A percentile compares a stretch with the other conserved stretches of the same genome.
Conservation (phyloP, 2,329 filamentous ascomycete genomes). For the Diaporthe helianthi region DNA sequence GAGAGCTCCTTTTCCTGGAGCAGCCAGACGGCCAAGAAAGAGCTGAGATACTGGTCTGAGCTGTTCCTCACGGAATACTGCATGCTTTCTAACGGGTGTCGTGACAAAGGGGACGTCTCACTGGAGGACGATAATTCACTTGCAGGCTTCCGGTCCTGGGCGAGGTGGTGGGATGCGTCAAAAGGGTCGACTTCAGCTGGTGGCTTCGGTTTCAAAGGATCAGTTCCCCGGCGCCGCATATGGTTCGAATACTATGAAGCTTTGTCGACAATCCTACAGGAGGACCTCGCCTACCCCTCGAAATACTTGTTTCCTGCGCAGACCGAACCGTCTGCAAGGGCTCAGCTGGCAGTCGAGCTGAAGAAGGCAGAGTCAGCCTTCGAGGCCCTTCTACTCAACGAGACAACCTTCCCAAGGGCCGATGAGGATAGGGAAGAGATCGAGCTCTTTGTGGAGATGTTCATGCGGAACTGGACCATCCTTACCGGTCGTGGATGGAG, state of each 20-base stretch:
- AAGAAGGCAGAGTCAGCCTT: constrained; percentile 81
- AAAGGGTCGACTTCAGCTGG: constrained; percentile 56
- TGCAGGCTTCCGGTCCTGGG: constrained; percentile 71
- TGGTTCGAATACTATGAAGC: constrained; percentile 88
- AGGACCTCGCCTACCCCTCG: constrained; percentile 66
- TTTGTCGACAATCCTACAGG: constrained; percentile 77
- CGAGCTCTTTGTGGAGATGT: constrained; percentile 80
- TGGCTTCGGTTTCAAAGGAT: constrained; percentile 64
- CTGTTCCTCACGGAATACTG: constrained; percentile 78
- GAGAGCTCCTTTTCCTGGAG: constrained; percentile 63
- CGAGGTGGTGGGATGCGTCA: constrained; percentile 67
- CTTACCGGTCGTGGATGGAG: constrained; percentile 82
- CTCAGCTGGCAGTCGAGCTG: constrained; percentile 76
- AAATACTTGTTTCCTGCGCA: constrained; percentile 51
- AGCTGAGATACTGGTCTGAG: constrained; percentile 81
- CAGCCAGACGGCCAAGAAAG: constrained; percentile 61
- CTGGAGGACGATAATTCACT: constrained; percentile 61
- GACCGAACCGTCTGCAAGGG: constrained; percentile 61
- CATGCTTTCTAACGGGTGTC: constrained; percentile 68
- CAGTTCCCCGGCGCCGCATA: constrained; percentile 69
- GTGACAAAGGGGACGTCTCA: constrained; percentile 58
- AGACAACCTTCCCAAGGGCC: constrained; percentile 85
- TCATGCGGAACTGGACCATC: constrained; percentile 85
- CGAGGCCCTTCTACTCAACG: constrained; percentile 77
- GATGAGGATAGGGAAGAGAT: constrained; percentile 80